These are phyloP conservation scores for Suillus variegatus DNA, from an alignment of 768 basidiomycete genomes.

Conservation along the genomic window DNA sequence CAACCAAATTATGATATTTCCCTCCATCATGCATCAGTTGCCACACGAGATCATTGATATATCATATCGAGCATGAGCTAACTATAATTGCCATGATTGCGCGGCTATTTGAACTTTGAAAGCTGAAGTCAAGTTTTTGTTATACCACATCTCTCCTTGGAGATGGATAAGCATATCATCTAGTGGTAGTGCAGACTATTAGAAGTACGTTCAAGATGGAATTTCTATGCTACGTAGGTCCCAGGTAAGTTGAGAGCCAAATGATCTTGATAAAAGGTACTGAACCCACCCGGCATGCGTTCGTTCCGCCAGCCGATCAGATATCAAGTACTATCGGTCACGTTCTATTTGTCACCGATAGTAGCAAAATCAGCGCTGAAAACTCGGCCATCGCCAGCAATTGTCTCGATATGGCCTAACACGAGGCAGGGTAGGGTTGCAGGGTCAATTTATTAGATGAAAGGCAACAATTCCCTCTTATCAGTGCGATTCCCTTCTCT, in stretches of 20 bases:
- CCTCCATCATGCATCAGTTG: background rate
- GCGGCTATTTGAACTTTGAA: background rate
- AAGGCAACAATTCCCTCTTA: slow-evolving; percentile 20
- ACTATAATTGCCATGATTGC: background rate
- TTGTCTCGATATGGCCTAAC: slow-evolving; percentile 34
- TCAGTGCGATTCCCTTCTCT: slow-evolving; percentile 10
- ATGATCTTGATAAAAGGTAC: background rate
- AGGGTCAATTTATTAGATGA: slow-evolving; percentile 17
- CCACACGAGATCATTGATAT: background rate
- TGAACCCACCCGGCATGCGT: background rate
- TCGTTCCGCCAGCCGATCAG: background rate
- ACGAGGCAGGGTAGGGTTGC: slow-evolving; percentile 27
- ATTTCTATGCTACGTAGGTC: background rate
- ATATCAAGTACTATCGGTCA: too few relatives aligned
- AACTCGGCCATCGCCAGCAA: slow-evolving; percentile 11
- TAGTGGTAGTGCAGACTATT: background rate
- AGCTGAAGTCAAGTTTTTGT: background rate
- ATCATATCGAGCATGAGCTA: background rate
- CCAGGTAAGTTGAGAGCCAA: background rate
- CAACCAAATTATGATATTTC: background rate
- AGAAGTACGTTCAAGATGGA: background rate
- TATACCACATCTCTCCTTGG: background rate
- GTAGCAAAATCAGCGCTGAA: slow-evolving; percentile 18
- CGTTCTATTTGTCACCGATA: background rate
- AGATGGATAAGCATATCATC: background rate